A percentile compares a stretch with the other conserved stretches of the same genome.
phyloP scores from a whole-genome alignment of 129 eudicot genomes.

The Artemisia argyi region DNA sequence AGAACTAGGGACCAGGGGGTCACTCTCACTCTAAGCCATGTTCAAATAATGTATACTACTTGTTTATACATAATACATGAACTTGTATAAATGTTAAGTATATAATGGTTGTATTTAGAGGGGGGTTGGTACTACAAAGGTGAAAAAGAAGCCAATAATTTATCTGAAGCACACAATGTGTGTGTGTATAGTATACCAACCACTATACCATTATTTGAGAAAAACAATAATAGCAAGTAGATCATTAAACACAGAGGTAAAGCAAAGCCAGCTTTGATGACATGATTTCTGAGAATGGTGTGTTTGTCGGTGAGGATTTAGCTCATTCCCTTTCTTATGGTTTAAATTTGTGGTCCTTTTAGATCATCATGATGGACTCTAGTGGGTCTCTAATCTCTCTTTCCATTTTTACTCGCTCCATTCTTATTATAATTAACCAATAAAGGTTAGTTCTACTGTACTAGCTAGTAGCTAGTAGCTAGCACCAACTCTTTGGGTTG shows the following conservation, averaged over 20 bases:
- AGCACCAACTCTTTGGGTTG: constrained; percentile 11
- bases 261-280: constrained; percentile 32
- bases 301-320: constrained; percentile 40
- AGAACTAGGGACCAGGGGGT: background rate
- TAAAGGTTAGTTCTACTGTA: constrained; percentile 14
- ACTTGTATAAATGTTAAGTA: background rate
- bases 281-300: constrained; percentile 35
- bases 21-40: background rate
- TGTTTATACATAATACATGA: background rate
- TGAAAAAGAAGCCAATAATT: constrained; percentile 21
- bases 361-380: background rate
- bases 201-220: background rate
- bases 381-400: constrained; percentile 3
- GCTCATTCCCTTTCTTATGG: constrained; percentile 22
- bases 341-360: constrained; percentile 34
- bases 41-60: background rate
- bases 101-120: background rate
- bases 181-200: background rate
- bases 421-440: constrained; percentile 6
- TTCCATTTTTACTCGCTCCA: constrained; percentile 2
- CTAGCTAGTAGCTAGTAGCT: background rate
- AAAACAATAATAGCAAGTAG: background rate
- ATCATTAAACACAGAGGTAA: constrained; percentile 14
- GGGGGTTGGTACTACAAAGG: background rate
- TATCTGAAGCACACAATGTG: background rate